phyloP scores from a whole-genome alignment of 1,284 basidiomycete genomes.

The Austroboletus sp. region DNA sequence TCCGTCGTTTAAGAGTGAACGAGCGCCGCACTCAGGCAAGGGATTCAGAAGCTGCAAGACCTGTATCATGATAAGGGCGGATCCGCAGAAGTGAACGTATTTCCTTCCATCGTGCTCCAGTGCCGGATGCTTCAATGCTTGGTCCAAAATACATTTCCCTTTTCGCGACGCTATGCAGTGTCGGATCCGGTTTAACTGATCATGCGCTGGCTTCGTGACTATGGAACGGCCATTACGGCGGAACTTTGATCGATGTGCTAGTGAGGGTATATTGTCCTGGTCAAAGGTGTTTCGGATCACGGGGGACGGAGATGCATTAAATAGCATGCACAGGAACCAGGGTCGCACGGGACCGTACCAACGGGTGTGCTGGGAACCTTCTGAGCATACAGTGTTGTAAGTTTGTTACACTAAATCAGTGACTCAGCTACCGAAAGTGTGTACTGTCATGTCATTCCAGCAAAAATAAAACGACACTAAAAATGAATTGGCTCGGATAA shows the following conservation, averaged over 20 bases:
- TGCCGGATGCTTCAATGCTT: background rate
- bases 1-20: slow-evolving; percentile 4
- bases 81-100: slow-evolving; percentile 19
- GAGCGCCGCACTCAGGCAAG: slow-evolving; percentile 16
- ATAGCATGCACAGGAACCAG: no score
- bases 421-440: background rate
- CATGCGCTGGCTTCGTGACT: background rate
- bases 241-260: background rate
- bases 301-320: no score
- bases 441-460: slow-evolving; percentile 9
- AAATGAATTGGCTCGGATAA: slow-evolving; percentile 17
- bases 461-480: slow-evolving; percentile 14
- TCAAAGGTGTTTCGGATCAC: background rate
- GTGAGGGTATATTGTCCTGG: background rate
- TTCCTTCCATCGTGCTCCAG: background rate
- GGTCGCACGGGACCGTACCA: no score
- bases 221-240: background rate
- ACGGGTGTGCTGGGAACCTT: no score
- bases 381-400: background rate
- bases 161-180: background rate
- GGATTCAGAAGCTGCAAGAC: slow-evolving; percentile 46
- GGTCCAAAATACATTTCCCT: background rate
- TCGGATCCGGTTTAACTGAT: background rate
- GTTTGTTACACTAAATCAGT: slow-evolving; percentile 13
- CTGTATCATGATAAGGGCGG: slow-evolving; percentile 41